Evolutionary conservation across 345 rosid species (phyloP), one percentile per base, ranked within the genome.

Genomic region (Corchorus capsularis): DNA sequence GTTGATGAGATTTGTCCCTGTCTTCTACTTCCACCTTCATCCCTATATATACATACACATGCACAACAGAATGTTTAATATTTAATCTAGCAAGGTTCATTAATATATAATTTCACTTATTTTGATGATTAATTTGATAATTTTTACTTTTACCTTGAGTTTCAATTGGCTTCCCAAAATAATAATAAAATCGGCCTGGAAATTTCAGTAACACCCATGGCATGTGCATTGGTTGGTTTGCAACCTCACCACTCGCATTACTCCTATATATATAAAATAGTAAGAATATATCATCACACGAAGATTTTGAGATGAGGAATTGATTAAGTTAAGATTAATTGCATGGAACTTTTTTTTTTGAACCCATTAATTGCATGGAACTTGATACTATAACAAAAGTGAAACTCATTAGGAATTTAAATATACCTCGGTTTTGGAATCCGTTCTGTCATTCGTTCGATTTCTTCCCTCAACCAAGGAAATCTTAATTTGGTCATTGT

Each of bases 121-220:
- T n/a, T 69, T 20, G 17, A 60, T 20, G 41, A 66, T n/a, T 0
- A 13, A 35, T n/a, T 69, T 20, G 17, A 60, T 20, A 50, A 66
- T 27, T 27, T 27, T 20, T 50, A 1, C 67, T 27, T 27, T 10
- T 83, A 93, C 97, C 95, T 88, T 80, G 74, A 5, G 92, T 88
- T 64, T 91, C 88, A 32, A 94, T 90, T 71, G 98, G 94, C 77
- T 89, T 92, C 22, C 94, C 95, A 9, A 92, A 94, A 72, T 85
- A 82, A 73, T 73, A 92, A 82, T 94, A 94, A 70, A 90, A 88
- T 60, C 90, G 82, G 46, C 97, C 97, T 0, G 98, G 98, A 66
- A 91, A 57, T 79, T 89, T 94, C 62, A 97, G 98, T 76, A 82
- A 14, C 61, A 88, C 41, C 43, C 87, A 83, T 55, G 94, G 94